Evolutionary conservation across 129 eudicot genomes (phyloP), one percentile per base, ranked within the genome.

Genomic region (Rutidosis leptorrhynchoides): DNA sequence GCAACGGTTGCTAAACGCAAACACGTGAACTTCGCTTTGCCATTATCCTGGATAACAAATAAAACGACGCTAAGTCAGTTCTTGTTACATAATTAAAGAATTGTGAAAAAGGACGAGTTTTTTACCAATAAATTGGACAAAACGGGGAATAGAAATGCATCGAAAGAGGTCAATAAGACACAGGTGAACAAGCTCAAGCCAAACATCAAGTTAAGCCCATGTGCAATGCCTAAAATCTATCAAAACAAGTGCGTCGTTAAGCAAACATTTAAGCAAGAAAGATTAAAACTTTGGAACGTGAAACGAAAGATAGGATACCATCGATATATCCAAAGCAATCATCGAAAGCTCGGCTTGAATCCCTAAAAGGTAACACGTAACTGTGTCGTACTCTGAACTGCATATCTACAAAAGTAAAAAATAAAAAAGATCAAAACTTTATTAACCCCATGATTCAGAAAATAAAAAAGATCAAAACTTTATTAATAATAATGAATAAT

Each of bases 211-310:
- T 85, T 80, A 64, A 88, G 87, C 75, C 87, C 98, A 65, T 83
- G 85, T n/a, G 98, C 98, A 22, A 80, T 76, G 67, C 98, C 98
- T 76, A 92, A 71, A 74, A 92, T 83, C 98, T 92, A 71, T 62
- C 64, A 49, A 23, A 67, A 79, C 42, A 37, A 32, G 52, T 14
- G 43, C 29, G 64, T 33, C 33, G 23, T 45, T 15, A 66, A 32
- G 52, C 68, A 70, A 46, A 46, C 22, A 10, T 72, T n/a, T 54
- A 62, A 42, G 48, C 58, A 60, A 69, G 58, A 68, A 25, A 24
- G 9, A 48, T 37, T 15, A 8, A 17, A 64, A 28, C 21, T 30
- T 7, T 10, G 19, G 72, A 62, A 30, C 37, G 11, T 10, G 19
- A 74, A 62, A 30, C 23, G 64, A n/a, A 22, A 53, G 19, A 71